Percentiles rank a stretch among this genome's conserved stretches.
These are phyloP conservation scores for Ascochyta lentis DNA, from an alignment of 2,329 filamentous ascomycete species.

Conservation along the genomic window DNA sequence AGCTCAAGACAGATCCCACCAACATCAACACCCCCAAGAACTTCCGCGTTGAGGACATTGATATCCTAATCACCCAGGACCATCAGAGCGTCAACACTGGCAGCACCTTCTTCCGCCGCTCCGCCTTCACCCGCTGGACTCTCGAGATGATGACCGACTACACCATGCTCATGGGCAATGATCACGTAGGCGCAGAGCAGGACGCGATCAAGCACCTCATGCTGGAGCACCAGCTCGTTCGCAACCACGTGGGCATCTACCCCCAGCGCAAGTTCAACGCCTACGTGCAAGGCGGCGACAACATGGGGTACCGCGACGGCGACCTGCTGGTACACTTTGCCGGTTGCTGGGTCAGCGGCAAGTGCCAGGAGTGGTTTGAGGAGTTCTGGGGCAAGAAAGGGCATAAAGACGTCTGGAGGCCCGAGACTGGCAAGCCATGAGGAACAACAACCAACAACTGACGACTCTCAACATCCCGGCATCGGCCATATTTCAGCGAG, in stretches of 20 bases:
- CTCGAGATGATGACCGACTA: conserved; percentile 51
- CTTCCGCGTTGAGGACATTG: conserved; percentile 43
- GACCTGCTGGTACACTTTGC: conserved; percentile 52
- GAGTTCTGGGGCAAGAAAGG: conserved; percentile 46
- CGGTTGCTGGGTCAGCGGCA: conserved; percentile 49
- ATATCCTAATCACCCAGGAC: conserved; percentile 51
- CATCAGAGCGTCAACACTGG: conserved; percentile 52
- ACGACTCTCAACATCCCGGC: not conserved
- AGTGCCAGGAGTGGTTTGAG: conserved; percentile 46
- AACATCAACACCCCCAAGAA: conserved; percentile 36
- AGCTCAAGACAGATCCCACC: conserved; percentile 36
- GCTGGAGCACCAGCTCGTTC: conserved; percentile 46
- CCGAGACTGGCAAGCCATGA: conserved; percentile 5
- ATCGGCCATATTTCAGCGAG: not conserved
- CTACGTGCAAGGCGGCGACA: conserved; percentile 43
- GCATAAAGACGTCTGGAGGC: conserved; percentile 31
- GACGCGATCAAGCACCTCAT: conserved; percentile 46
- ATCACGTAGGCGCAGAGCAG: conserved; percentile 46
- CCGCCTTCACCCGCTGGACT: conserved; percentile 46
- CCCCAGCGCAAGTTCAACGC: conserved; percentile 49
- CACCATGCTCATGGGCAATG: conserved; percentile 44
- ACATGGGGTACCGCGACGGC: conserved; percentile 50
- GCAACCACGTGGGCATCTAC: conserved; percentile 49
- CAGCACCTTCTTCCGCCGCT: conserved; percentile 49
- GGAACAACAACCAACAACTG: not conserved